A percentile compares a stretch with the other conserved stretches of the same genome.
Conservation (phyloP, 345 rosid genomes). For the Camelina hispida region DNA sequence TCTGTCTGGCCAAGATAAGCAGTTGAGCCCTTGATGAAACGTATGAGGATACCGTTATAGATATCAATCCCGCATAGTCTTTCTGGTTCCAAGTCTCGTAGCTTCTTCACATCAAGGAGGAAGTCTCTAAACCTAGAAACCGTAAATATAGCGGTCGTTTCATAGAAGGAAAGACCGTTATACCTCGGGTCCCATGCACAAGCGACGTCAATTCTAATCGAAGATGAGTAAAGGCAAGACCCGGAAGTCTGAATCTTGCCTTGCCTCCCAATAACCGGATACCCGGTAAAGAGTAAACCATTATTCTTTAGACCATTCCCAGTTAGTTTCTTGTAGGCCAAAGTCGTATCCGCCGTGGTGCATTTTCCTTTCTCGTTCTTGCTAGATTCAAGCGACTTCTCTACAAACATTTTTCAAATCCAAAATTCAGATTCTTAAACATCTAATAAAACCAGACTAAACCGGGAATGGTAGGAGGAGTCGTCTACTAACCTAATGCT, state of each 20-base stretch:
- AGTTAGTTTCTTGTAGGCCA: slow-evolving; percentile 62
- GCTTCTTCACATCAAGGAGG: slow-evolving; percentile 60
- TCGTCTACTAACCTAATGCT: slow-evolving; percentile 53
- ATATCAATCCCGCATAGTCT: slow-evolving; percentile 73
- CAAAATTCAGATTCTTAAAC: neutral
- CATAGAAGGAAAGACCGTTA: slow-evolving; percentile 76
- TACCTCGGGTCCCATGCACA: slow-evolving; percentile 89
- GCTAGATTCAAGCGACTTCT: slow-evolving; percentile 60
- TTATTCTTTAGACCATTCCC: slow-evolving; percentile 78
- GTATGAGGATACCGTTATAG: slow-evolving; percentile 69
- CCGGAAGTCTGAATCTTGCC: slow-evolving; percentile 85
- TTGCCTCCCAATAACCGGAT: slow-evolving; percentile 83
- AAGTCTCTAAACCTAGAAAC: slow-evolving; percentile 58
- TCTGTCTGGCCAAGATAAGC: slow-evolving; percentile 81
- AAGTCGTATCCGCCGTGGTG: slow-evolving; percentile 51
- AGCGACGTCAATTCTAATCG: slow-evolving; percentile 46
- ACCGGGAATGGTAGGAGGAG: neutral
- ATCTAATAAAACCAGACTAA: slow-evolving; percentile 10
- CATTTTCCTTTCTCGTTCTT: slow-evolving; percentile 64
- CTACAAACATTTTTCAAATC: slow-evolving; percentile 48
- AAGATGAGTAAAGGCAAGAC: slow-evolving; percentile 74
- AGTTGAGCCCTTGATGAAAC: slow-evolving; percentile 75
- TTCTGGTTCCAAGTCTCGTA: slow-evolving; percentile 64
- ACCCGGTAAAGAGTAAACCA: slow-evolving; percentile 66
- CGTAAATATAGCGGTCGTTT: slow-evolving; percentile 70